phyloP scores from a whole-genome alignment of 2,329 filamentous ascomycete genomes.

The Monosporascus sp. region DNA sequence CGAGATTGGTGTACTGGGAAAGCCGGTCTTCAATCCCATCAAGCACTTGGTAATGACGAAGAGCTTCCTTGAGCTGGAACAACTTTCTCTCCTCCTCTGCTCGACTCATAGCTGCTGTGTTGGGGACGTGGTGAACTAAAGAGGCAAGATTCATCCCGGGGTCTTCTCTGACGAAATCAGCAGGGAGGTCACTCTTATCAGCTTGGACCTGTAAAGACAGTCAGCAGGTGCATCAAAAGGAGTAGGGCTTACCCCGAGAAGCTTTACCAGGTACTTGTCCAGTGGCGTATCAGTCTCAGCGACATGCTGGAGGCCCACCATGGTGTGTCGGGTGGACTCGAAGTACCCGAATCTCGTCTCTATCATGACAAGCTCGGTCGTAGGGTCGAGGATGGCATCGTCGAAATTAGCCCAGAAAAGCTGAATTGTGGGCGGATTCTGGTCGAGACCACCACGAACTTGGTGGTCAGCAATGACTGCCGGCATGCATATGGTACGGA shows the following conservation, averaged over 20 bases:
- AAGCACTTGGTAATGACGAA: slow-evolving; percentile 16
- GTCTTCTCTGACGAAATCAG: slow-evolving; percentile 26
- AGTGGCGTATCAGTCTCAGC: slow-evolving; percentile 47
- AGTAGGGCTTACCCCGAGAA: not conserved
- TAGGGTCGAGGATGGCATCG: slow-evolving; percentile 63
- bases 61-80: slow-evolving; percentile 13
- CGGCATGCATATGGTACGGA: slow-evolving; percentile 60
- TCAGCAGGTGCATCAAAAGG: not conserved
- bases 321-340: slow-evolving; percentile 67
- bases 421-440: slow-evolving; percentile 67
- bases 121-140: slow-evolving; percentile 25
- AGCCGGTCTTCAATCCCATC: slow-evolving; percentile 21
- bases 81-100: slow-evolving; percentile 7
- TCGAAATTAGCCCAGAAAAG: slow-evolving; percentile 61
- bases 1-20: slow-evolving; percentile 42
- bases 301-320: slow-evolving; percentile 65
- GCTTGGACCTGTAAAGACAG: slow-evolving; percentile 28
- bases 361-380: slow-evolving; percentile 69
- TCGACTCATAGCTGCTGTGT: slow-evolving; percentile 5
- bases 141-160: slow-evolving; percentile 29
- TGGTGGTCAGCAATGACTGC: slow-evolving; percentile 69
- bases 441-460: slow-evolving; percentile 52
- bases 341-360: slow-evolving; percentile 71
- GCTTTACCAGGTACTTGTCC: slow-evolving; percentile 49
- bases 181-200: slow-evolving; percentile 26